These are phyloP conservation scores for Peniophora sp. DNA, from an alignment of 1,284 basidiomycete genomes.

Conservation along the genomic window DNA sequence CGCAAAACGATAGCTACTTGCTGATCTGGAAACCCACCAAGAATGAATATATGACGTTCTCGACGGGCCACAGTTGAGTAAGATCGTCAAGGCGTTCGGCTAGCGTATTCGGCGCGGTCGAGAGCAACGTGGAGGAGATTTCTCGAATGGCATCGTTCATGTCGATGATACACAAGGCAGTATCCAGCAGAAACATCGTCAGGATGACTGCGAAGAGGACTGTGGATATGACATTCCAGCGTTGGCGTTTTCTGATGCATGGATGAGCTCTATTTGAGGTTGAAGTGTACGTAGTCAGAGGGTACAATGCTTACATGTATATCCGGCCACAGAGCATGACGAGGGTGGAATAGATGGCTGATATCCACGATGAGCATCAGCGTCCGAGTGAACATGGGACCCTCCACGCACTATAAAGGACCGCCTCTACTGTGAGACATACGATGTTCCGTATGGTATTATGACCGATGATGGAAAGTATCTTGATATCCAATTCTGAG, in stretches of 20 bases:
- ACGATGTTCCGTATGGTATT: background rate
- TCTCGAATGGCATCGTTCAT: background rate
- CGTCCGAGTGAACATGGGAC: no score
- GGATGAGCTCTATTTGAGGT: no score
- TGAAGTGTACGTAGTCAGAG: no score
- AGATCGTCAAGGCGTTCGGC: background rate
- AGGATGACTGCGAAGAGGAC: slow-evolving; percentile 6
- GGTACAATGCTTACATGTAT: slow-evolving; percentile 1
- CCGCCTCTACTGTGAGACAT: background rate
- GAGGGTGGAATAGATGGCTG: background rate
- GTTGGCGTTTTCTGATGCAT: no score
- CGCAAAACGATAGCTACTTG: background rate
- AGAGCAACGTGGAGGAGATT: background rate
- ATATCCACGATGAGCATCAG: no score
- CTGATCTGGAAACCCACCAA: slow-evolving; percentile 6
- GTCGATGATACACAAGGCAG: background rate
- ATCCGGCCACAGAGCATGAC: background rate
- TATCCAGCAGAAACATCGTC: slow-evolving; percentile 2
- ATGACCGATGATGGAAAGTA: background rate
- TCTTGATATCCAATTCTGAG: background rate
- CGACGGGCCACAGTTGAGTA: slow-evolving; percentile 1
- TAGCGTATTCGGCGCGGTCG: background rate
- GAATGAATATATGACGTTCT: slow-evolving; percentile 10
- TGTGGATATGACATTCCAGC: slow-evolving; percentile 3
- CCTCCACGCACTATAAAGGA: background rate